Conservation (phyloP, 148 eudicot species). For the Spergularia marina region DNA sequence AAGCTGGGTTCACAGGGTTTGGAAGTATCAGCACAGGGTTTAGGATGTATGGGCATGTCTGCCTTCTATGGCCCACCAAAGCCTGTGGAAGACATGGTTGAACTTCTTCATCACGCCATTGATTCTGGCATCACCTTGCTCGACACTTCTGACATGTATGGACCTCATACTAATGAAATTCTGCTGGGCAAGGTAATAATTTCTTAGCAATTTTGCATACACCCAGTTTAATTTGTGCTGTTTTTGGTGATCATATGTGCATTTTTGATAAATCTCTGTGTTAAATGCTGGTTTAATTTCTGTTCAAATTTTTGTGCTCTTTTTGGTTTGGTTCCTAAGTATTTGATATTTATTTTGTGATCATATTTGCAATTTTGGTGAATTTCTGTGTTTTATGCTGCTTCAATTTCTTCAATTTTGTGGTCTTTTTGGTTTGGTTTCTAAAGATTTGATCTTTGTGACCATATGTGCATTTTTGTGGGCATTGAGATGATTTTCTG, state of each 20-base stretch:
- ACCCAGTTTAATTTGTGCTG: not conserved
- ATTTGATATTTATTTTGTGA: too few relatives aligned
- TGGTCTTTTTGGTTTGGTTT: too few relatives aligned
- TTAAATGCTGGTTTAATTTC: too few relatives aligned
- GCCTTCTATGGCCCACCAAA: conserved; percentile 34
- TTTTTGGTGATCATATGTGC: not conserved
- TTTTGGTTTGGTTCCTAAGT: too few relatives aligned
- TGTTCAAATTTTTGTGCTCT: too few relatives aligned
- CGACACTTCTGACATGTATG: conserved; percentile 48
- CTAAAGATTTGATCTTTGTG: too few relatives aligned
- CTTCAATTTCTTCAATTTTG: too few relatives aligned
- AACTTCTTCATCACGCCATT: conserved; percentile 40
- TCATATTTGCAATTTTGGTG: too few relatives aligned
- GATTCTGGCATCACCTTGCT: conserved; percentile 48
- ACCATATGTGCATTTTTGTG: too few relatives aligned
- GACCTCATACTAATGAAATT: conserved; percentile 44
- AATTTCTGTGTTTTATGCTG: too few relatives aligned
- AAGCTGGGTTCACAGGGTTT: conserved; percentile 46
- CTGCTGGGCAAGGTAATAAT: conserved; percentile 37
- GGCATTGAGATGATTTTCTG: too few relatives aligned
- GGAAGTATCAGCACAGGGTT: conserved; percentile 42
- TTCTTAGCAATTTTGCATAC: not conserved
- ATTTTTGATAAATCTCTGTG: too few relatives aligned
- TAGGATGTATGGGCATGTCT: conserved; percentile 51
- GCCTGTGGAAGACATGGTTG: conserved; percentile 43